These are phyloP conservation scores for Penicillium atrosanguineum DNA, from an alignment of 495 filamentous ascomycete genomes.

Conservation along the genomic window DNA sequence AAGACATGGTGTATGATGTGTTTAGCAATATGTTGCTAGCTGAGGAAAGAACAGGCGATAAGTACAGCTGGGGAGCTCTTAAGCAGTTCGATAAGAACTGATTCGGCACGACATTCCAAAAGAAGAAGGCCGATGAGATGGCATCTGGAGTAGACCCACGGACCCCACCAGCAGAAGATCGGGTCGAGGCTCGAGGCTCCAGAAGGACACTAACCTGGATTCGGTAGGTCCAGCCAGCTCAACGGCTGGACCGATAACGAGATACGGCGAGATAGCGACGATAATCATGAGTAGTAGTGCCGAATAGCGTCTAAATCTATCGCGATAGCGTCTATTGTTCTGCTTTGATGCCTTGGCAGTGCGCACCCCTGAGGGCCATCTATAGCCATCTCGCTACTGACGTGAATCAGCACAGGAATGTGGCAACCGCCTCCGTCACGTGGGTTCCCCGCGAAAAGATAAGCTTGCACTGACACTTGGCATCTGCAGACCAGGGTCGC, in stretches of 20 bases:
- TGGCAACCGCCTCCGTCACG: conserved; percentile 2
- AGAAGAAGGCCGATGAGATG: conserved; percentile 11
- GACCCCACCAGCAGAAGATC: conserved; percentile 17
- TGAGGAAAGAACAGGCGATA: conserved; percentile 9
- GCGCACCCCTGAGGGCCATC: no score
- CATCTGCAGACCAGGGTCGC: neutral
- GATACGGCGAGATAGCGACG: neutral
- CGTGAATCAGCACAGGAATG: neutral
- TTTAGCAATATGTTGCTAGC: neutral
- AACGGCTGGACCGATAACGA: neutral
- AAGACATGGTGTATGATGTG: conserved; percentile 14
- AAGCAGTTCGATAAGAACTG: conserved; percentile 12
- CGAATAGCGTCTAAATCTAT: neutral
- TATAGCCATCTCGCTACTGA: no score
- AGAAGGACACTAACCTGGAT: conserved; percentile 11
- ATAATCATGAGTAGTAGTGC: neutral
- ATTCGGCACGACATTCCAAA: conserved; percentile 24
- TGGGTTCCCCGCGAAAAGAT: conserved; percentile 16
- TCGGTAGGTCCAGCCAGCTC: conserved; percentile 23
- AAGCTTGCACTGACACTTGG: conserved; percentile 9
- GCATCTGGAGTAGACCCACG: conserved; percentile 3
- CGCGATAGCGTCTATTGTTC: neutral
- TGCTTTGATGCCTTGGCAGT: neutral
- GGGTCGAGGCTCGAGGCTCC: neutral
- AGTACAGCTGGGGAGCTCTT: conserved; percentile 20